Conservation (phyloP, 768 basidiomycete species). For the Psilocybe subaeruginosa region DNA sequence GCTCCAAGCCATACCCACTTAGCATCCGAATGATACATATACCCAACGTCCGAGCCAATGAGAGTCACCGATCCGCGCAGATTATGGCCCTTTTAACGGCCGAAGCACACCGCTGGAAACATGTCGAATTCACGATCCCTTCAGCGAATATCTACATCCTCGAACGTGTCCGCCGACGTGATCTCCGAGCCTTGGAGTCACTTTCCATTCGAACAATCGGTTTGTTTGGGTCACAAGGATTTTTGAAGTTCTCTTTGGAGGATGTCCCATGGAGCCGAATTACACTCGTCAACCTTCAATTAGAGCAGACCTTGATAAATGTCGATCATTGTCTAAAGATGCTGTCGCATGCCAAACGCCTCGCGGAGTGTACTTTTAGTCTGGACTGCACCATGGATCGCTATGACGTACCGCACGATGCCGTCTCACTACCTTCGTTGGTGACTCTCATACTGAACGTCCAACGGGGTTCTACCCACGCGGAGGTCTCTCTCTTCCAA, state of each 20-base stretch:
- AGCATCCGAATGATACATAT: constrained; percentile 33
- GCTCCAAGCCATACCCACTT: constrained; percentile 36
- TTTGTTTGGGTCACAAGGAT: constrained; percentile 17
- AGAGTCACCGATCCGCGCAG: constrained; percentile 25
- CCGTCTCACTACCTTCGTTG: constrained; percentile 29
- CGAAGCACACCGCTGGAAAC: constrained; percentile 39
- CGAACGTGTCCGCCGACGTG: constrained; percentile 22
- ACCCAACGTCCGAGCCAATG: constrained; percentile 18
- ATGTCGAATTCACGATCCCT: constrained; percentile 37
- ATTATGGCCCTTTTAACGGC: constrained; percentile 32
- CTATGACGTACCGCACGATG: neutral
- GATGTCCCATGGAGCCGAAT: constrained; percentile 45
- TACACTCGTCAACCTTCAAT: constrained; percentile 37
- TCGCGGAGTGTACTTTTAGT: constrained; percentile 35
- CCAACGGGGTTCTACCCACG: constrained; percentile 23
- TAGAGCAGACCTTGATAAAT: constrained; percentile 34
- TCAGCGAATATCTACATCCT: constrained; percentile 28
- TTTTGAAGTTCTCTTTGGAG: constrained; percentile 27
- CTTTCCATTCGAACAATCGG: constrained; percentile 35
- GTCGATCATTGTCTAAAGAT: constrained; percentile 39
- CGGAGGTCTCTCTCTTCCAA: constrained; percentile 26
- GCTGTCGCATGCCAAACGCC: constrained; percentile 32
- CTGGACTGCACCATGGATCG: constrained; percentile 31
- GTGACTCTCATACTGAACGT: constrained; percentile 35
- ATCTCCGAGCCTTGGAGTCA: constrained; percentile 32